Evolutionary conservation across 768 basidiomycete genomes (phyloP).

Genomic region (Leccinum subgranulosum): DNA sequence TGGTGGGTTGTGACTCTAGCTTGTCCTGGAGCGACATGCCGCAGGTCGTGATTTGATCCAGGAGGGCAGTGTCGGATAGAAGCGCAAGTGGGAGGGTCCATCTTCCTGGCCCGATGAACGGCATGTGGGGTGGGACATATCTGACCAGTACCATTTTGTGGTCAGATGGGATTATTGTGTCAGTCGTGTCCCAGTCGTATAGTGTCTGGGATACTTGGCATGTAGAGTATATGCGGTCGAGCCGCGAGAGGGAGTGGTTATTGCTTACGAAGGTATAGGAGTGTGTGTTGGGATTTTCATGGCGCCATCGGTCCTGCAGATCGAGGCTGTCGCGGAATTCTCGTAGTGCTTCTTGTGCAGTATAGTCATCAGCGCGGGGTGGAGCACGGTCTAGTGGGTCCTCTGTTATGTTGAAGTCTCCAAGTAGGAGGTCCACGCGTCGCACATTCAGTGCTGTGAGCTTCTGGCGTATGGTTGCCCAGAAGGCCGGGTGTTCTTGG

Average conservation of each 20-base stretch:
- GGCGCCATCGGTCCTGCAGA: not conserved
- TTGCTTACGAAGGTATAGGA: not conserved
- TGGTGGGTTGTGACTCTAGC: not conserved
- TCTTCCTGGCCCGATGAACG: not conserved
- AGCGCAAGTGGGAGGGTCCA: not conserved
- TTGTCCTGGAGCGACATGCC: not conserved
- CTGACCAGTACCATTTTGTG: not conserved
- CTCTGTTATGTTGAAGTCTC: not conserved
- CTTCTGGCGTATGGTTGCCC: not conserved
- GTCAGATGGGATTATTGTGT: not conserved
- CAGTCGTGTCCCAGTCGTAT: not conserved
- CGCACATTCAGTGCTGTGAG: not conserved
- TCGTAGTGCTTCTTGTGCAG: not conserved
- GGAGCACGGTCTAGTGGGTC: not conserved
- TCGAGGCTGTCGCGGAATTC: not conserved
- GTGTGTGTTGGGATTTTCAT: not conserved
- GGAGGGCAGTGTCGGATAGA: not conserved
- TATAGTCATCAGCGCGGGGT: not conserved
- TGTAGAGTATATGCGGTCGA: not conserved
- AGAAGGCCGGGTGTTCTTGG: not conserved
- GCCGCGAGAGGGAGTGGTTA: not conserved
- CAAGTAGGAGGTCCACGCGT: not conserved
- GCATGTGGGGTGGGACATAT: not conserved
- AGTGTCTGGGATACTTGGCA: not conserved
- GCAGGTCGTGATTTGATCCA: not conserved